Evolutionary conservation across 306 rosid species (phyloP).

Genomic region (Glycine latifolia): DNA sequence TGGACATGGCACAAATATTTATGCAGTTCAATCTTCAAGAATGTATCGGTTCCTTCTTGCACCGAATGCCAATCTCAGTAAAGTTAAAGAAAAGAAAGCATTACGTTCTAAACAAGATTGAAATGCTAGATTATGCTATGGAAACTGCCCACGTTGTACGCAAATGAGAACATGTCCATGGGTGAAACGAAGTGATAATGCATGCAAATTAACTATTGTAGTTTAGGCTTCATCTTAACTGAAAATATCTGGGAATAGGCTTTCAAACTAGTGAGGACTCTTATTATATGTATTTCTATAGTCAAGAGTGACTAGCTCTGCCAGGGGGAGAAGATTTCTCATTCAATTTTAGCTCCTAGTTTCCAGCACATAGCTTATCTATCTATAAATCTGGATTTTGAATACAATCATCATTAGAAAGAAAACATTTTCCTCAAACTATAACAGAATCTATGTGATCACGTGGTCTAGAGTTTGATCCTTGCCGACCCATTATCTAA

Average conservation of each 20-base stretch:
- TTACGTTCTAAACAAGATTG: conserved; percentile 27
- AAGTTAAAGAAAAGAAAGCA: conserved; percentile 33
- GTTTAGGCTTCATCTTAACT: conserved; percentile 62
- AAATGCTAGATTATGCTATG: conserved; percentile 7
- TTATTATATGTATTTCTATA: neutral
- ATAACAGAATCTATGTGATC: no score
- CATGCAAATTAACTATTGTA: conserved; percentile 23
- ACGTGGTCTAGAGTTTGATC: neutral
- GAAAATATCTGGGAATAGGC: conserved; percentile 94
- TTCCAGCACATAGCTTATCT: no score
- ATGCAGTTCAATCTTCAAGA: conserved; percentile 73
- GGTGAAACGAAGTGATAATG: conserved; percentile 1
- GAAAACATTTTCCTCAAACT: no score
- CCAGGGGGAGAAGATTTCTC: no score
- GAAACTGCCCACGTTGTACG: neutral
- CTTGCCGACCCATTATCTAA: neutral
- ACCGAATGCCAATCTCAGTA: conserved; percentile 89
- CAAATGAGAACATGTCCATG: neutral
- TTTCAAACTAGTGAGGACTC: conserved; percentile 89
- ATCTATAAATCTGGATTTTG: no score
- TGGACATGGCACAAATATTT: neutral
- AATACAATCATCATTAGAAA: no score
- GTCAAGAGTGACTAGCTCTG: no score
- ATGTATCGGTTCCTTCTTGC: conserved; percentile 87
- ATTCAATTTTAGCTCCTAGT: no score